These are phyloP conservation scores for Funneliformis geosporum DNA, from an alignment of 192 early-diverging fungal species.

Conservation along the genomic window DNA sequence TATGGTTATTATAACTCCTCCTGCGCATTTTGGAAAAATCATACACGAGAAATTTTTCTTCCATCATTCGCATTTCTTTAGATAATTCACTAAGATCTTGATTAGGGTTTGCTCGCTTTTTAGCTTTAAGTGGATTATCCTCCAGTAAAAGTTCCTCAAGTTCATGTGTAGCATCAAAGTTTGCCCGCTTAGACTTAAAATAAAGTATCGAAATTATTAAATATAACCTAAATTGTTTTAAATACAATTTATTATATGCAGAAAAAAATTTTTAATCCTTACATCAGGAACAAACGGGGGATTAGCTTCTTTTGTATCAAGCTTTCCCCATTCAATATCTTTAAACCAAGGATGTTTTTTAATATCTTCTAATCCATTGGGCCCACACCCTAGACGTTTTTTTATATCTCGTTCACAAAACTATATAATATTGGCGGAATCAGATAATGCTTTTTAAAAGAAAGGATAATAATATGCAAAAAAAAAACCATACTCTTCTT, in stretches of 20 bases:
- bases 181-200: conserved; percentile 75
- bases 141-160: conserved; percentile 96
- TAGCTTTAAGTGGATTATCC: conserved; percentile 88
- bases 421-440: conserved; percentile 30
- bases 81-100: conserved; percentile 48
- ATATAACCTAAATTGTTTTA: neutral
- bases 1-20: conserved; percentile 2
- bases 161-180: conserved; percentile 96
- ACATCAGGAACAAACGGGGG: conserved; percentile 89
- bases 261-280: conserved; percentile 36
- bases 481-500: conserved; percentile 45
- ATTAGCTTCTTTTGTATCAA: conserved; percentile 67
- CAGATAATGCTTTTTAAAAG: conserved; percentile 15
- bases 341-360: conserved; percentile 81
- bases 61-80: conserved; percentile 74
- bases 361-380: conserved; percentile 68
- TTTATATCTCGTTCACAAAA: conserved; percentile 74
- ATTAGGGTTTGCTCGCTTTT: conserved; percentile 54
- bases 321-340: conserved; percentile 71
- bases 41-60: conserved; percentile 74
- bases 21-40: conserved; percentile 65
- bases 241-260: neutral
- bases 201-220: neutral
- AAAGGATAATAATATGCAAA: neutral
- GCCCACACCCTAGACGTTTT: conserved; percentile 77